Base-by-base conservation (phyloP, 2,329 filamentous ascomycete genomes). In the Aspergillus caelatus region DNA sequence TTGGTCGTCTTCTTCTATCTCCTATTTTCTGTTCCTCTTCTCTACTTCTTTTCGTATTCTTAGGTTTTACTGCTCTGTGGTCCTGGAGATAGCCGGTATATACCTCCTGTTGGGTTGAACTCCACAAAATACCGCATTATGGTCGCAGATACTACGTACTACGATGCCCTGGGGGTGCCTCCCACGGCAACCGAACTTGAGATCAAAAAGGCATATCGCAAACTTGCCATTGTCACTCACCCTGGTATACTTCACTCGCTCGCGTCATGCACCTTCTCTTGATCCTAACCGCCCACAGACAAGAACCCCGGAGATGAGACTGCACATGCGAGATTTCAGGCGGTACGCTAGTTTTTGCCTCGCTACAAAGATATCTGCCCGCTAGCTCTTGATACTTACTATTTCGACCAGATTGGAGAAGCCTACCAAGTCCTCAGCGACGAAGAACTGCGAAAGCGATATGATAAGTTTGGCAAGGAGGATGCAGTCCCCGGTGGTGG, bases 381-480 rank as follows among this genome's bases (percentile, higher is more conserved):
- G 21, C 36, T 57, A 19, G 48, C 56, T 34, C 46, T 52, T 45
- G 28, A 61, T 55, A 43, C 55, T 34, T 30, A 19, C 34, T 58
- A 45, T 28, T 41, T 65, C 48, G 30, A 41, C 60, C 72, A 87
- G 84, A 89, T 91, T 67, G 88, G 88, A 64, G 88, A 91, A 78
- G 88, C 88, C 64, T 91, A 91, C 74, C 88, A 91, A 73, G 81
- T 99, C 57, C 88, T 99, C 67, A 95, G 91, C 74, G 91, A 97
- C 76, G 85, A 89, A 69, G 91, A 96, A 64, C 86, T 98, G 67
- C 90, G 95, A 73, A 92, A 91, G 73, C 90, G 92, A 74, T 99
- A 99, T 83, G 95, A 99, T 81, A 96, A 97, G 80, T 94, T 89
- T 84, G 95, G 95, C 77, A 98, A 98, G 81, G 95, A 99, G 73